phyloP scores from a whole-genome alignment of 2,329 filamentous ascomycete species.

The Cladosporium sp. region DNA sequence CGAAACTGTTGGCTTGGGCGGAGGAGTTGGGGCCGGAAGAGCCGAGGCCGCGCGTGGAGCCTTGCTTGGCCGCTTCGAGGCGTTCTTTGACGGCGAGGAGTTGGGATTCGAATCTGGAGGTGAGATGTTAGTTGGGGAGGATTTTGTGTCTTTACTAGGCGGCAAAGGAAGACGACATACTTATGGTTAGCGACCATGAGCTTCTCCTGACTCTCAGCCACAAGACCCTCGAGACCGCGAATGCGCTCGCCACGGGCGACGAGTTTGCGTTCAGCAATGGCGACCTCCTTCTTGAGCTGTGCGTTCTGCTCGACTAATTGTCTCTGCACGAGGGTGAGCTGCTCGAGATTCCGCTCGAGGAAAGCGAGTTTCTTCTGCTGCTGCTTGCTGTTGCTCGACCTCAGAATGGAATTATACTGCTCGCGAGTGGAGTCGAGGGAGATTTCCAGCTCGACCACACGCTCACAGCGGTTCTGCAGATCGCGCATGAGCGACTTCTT shows the following conservation, averaged over 20 bases:
- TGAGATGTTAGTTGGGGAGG: slow-evolving; percentile 20
- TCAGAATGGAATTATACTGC: slow-evolving; percentile 98
- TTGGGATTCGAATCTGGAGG: slow-evolving; percentile 87
- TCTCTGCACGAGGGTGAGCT: slow-evolving; percentile 93
- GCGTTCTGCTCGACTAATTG: slow-evolving; percentile 98
- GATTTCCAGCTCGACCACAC: slow-evolving; percentile 95
- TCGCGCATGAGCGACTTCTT: slow-evolving; percentile 99
- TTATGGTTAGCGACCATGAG: slow-evolving; percentile 94
- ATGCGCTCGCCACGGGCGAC: slow-evolving; percentile 97
- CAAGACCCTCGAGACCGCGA: slow-evolving; percentile 81
- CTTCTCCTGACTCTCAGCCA: slow-evolving; percentile 98
- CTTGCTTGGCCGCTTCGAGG: slow-evolving; percentile 88
- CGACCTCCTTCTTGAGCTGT: slow-evolving; percentile 96
- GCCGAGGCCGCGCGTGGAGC: slow-evolving; percentile 75
- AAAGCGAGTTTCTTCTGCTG: slow-evolving; percentile 99
- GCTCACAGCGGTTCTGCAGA: slow-evolving; percentile 95
- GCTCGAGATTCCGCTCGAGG: slow-evolving; percentile 94
- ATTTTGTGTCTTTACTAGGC: too few relatives aligned
- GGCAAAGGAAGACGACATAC: slow-evolving; percentile 67
- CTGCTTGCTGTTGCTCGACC: slow-evolving; percentile 93
- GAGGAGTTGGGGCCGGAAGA: too few relatives aligned
- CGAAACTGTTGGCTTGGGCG: slow-evolving; percentile 38
- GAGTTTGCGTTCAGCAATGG: slow-evolving; percentile 95
- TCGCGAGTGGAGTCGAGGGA: slow-evolving; percentile 95
- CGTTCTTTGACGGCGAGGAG: slow-evolving; percentile 97